Percentiles rank a stretch among this genome's conserved stretches.
phyloP scores from a whole-genome alignment of 2,329 filamentous ascomycete species.

The Penicillium digitatum region DNA sequence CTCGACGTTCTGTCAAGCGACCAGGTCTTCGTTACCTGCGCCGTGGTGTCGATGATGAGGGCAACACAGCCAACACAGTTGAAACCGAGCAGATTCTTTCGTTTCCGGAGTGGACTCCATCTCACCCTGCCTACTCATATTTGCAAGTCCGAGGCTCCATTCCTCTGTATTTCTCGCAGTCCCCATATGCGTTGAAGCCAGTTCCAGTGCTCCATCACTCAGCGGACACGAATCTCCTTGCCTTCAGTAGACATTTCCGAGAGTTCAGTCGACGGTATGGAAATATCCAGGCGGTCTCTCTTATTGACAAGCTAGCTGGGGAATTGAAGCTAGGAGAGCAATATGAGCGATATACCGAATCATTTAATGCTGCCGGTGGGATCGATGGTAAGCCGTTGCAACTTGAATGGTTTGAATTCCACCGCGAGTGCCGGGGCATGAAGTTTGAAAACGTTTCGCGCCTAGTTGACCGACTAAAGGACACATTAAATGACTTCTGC shows the following conservation, averaged over 20 bases:
- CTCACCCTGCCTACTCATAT: slow-evolving; percentile 70
- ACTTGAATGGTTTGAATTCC: slow-evolving; percentile 98
- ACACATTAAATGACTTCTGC: slow-evolving; percentile 65
- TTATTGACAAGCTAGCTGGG: slow-evolving; percentile 83
- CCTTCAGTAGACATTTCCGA: slow-evolving; percentile 75
- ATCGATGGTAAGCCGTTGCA: slow-evolving; percentile 53
- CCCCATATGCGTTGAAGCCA: slow-evolving; percentile 88
- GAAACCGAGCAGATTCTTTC: slow-evolving; percentile 95
- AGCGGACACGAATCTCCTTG: slow-evolving; percentile 68
- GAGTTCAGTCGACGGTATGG: slow-evolving; percentile 68
- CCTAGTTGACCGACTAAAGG: slow-evolving; percentile 66
- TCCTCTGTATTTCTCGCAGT: slow-evolving; percentile 91
- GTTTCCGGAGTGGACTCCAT: slow-evolving; percentile 59
- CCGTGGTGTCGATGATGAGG: slow-evolving; percentile 84
- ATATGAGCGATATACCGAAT: slow-evolving; percentile 65
- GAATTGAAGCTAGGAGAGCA: slow-evolving; percentile 75
- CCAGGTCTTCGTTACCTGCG: slow-evolving; percentile 87
- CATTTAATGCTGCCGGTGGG: slow-evolving; percentile 61
- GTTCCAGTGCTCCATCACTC: slow-evolving; percentile 79
- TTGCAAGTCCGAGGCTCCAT: slow-evolving; percentile 87
- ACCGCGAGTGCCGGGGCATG: slow-evolving; percentile 88
- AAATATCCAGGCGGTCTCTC: slow-evolving; percentile 69
- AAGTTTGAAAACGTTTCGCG: slow-evolving; percentile 91
- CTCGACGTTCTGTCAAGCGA: slow-evolving; percentile 78
- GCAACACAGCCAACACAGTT: slow-evolving; percentile 81